Evolutionary conservation across 805 yeast species (phyloP), one percentile per base, ranked within the genome.

Genomic region (Saturnispora quitensis): DNA sequence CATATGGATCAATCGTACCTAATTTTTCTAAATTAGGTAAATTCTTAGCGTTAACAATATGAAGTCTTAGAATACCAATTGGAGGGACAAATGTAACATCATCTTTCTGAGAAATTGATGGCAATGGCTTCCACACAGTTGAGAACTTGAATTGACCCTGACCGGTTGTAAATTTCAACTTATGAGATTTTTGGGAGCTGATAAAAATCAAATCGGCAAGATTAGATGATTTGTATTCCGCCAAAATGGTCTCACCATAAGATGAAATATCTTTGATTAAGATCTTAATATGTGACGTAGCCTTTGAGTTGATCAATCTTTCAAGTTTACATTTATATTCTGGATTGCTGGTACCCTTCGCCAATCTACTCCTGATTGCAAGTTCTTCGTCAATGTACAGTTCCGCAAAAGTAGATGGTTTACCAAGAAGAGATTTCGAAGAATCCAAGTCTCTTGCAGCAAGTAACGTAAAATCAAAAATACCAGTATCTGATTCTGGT

Each of bases 1-100:
- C 80, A 59, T 84, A 86, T 4, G 95, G 93, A 66, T 86, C 90
- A 59, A 85, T 81, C 52, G 76, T 78, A 51, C 93, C 91, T 48
- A 84, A 76, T 15, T 81, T 74, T 58, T 84, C 86, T 58, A 84
- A 67, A 58, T 81, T 71, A 58, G 74, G 70, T 58, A 82, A 67
- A 40, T 78, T 76, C 10, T 63, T 63, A 17, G 82, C 84, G 34
- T 72, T 68, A 53, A 81, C 73, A 47, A 86, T 58, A 59, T 79
- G 81, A 38, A 86, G 60, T 68, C 83, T 77, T 27, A 81, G 63
- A 40, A 80, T 81, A 58, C 91, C 95, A 55, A 86, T 71, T 40
- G 91, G 81, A 13, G 85, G 79, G 57, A 72, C 69, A 48, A 72
- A 72, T 47, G 70, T 68, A 13, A 73, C 69, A 47, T 73, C 69